These are phyloP conservation scores for Globisporangium irregulare DNA, from an alignment of 352 stramenopile species.

Conservation along the genomic window DNA sequence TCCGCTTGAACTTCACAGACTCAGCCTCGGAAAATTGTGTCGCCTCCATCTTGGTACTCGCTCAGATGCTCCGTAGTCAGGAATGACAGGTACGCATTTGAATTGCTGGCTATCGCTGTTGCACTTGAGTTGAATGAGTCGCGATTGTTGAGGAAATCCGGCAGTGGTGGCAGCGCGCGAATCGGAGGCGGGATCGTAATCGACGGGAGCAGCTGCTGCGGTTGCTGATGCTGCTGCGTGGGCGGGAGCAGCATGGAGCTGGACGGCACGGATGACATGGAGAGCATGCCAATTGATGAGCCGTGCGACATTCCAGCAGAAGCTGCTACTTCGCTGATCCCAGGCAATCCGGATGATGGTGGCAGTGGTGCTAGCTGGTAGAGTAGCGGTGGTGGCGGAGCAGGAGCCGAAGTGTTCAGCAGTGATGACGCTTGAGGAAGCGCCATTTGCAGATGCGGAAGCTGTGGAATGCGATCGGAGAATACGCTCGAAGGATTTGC, in stretches of 20 bases:
- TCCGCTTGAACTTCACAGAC: not conserved
- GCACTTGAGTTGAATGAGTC: conserved; percentile 52
- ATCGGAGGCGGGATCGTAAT: conserved; percentile 43
- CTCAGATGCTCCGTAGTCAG: conserved; percentile 43
- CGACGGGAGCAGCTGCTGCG: conserved; percentile 34
- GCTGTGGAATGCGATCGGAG: conserved; percentile 30
- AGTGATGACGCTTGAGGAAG: conserved; percentile 43
- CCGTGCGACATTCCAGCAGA: conserved; percentile 2
- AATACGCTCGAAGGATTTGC: conserved; percentile 20
- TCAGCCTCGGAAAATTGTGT: conserved; percentile 46
- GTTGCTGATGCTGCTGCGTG: conserved; percentile 5
- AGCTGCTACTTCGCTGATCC: conserved; percentile 14
- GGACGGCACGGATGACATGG: conserved; percentile 18
- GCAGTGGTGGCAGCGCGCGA: conserved; percentile 50
- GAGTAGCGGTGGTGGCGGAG: conserved; percentile 32
- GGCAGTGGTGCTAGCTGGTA: conserved; percentile 16
- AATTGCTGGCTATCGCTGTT: conserved; percentile 20
- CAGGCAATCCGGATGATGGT: conserved; percentile 17
- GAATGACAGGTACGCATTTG: conserved; percentile 42
- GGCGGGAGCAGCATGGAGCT: conserved; percentile 4
- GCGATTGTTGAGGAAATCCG: conserved; percentile 61
- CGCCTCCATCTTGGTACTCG: conserved; percentile 39
- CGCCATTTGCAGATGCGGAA: conserved; percentile 55
- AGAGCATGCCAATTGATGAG: conserved; percentile 16
- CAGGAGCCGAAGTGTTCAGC: conserved; percentile 30